Base-by-base conservation (phyloP, 768 basidiomycete genomes). In the Rhizopogon sp. region DNA sequence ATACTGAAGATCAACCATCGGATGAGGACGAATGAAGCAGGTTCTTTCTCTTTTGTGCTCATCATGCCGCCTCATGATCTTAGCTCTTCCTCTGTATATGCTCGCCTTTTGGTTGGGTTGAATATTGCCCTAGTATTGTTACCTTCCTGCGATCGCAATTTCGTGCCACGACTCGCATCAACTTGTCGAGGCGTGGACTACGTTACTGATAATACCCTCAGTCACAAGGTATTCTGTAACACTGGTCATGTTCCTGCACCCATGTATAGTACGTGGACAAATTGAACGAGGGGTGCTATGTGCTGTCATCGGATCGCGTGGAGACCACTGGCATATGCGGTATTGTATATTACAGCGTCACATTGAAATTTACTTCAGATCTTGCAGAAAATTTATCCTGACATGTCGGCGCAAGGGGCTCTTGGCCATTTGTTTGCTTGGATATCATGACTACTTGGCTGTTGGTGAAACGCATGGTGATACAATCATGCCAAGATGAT, bases 21-120 rank as follows among this genome's bases (percentile, higher is more conserved):
- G 84, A 86, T 65, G 86, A 88, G 52, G 85, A 87, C 55, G 82
- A 85, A 57, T 80, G 69, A 74, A 55, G 31, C 39, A 37, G 17
- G 14, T 33, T 17, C 43, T 35, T 25, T 31, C 46, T 44, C 43
- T 22, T 2, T 47, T 20, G 20, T 14, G 47, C 16, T 9, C 35
- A 37, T 16, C 8, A 14, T 16, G 10, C 33, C 9, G 16, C 13
- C 35, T 49, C 33, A 37, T 37, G 35, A 25, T 49, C 47, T 22
- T 35, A 22, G 20, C 20, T 49, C 35, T 37, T 49, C 33, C 4
- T 37, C 33, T 49, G 35, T 49, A 25, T 1, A 22, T 11, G 11
- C 35, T 5, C 11, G 35, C 11, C 11, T 9, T 35, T 9, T 35
- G 35, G 35, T 13, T 16, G 47, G 35, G 35, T n/a, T 49, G 47